Evolutionary conservation across 768 basidiomycete species (phyloP).

Genomic region (Sporobolomyces phaffii): DNA sequence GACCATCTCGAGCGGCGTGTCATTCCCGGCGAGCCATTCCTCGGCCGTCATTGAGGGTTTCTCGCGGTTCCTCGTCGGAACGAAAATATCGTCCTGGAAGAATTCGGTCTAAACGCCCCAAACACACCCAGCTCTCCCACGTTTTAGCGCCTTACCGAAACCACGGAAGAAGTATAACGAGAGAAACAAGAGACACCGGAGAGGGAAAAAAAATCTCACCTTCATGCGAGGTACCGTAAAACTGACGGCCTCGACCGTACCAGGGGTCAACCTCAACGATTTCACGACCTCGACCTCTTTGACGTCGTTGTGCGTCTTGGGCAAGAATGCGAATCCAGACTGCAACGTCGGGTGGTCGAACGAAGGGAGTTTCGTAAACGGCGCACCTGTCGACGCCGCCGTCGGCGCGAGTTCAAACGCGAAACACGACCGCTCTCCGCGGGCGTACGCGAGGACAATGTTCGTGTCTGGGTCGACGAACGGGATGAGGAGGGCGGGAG

Average conservation of each 20-base stretch:
- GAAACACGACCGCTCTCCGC: slow-evolving; percentile 47
- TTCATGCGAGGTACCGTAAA: slow-evolving; percentile 47
- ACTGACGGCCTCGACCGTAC: slow-evolving; percentile 44
- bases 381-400: too few relatives aligned
- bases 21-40: slow-evolving; percentile 44
- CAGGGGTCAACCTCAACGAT: slow-evolving; percentile 44
- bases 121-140: not conserved
- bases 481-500: slow-evolving; percentile 47
- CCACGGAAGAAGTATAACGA: not conserved
- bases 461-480: slow-evolving; percentile 47
- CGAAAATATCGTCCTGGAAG: slow-evolving; percentile 49
- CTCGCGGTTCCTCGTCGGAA: slow-evolving; percentile 43
- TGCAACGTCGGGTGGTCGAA: slow-evolving; percentile 45
- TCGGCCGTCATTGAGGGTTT: slow-evolving; percentile 24
- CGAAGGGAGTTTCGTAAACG: slow-evolving; percentile 44
- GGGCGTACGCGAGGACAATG: slow-evolving; percentile 47
- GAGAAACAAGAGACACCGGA: not conserved
- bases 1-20: slow-evolving; percentile 25
- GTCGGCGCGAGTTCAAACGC: slow-evolving; percentile 41
- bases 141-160: not conserved
- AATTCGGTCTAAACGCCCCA: slow-evolving; percentile 46
- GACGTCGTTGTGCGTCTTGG: slow-evolving; percentile 46
- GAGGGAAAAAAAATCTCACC: slow-evolving; percentile 34
- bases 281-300: slow-evolving; percentile 46
- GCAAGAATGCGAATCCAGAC: slow-evolving; percentile 43